Evolutionary conservation across 2,329 filamentous ascomycete species (phyloP).

Genomic region (Arthrocladium fulminans): DNA sequence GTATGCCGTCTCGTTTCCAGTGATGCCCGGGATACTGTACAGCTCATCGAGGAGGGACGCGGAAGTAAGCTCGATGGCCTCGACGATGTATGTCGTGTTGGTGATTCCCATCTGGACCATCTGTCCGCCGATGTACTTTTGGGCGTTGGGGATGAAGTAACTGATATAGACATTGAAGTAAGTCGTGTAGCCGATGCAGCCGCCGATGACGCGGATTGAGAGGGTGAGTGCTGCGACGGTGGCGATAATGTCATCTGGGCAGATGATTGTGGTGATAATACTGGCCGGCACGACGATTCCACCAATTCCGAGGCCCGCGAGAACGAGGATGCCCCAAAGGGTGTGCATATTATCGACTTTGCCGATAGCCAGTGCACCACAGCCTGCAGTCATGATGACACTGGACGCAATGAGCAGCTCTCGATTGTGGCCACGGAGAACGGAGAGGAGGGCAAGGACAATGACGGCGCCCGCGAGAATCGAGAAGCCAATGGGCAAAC

Average conservation of each 20-base stretch:
- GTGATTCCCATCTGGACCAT: slow-evolving; percentile 46
- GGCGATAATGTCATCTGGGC: slow-evolving; percentile 59
- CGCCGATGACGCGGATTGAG: slow-evolving; percentile 59
- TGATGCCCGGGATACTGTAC: slow-evolving; percentile 39
- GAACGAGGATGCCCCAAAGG: slow-evolving; percentile 49
- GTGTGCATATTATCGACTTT: slow-evolving; percentile 43
- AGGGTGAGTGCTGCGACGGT: slow-evolving; percentile 60
- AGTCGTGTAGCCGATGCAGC: slow-evolving; percentile 53
- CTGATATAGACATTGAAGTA: slow-evolving; percentile 45
- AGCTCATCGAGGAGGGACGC: slow-evolving; percentile 37
- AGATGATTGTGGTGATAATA: slow-evolving; percentile 61
- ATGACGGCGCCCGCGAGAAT: slow-evolving; percentile 54
- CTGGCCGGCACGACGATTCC: slow-evolving; percentile 59
- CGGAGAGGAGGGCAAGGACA: slow-evolving; percentile 48
- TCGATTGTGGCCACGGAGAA: slow-evolving; percentile 49
- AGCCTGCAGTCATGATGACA: slow-evolving; percentile 52
- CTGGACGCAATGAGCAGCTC: slow-evolving; percentile 52
- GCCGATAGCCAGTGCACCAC: slow-evolving; percentile 46
- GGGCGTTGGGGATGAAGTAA: slow-evolving; percentile 38
- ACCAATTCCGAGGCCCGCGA: slow-evolving; percentile 57
- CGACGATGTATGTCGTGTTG: slow-evolving; percentile 36
- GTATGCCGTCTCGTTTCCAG: slow-evolving; percentile 39
- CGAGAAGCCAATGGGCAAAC: slow-evolving; percentile 54
- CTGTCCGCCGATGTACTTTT: slow-evolving; percentile 41
- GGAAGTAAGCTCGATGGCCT: slow-evolving; percentile 47